These are phyloP conservation scores for Populus hybrid DNA, from an alignment of 441 rosid species.

Conservation along the genomic window DNA sequence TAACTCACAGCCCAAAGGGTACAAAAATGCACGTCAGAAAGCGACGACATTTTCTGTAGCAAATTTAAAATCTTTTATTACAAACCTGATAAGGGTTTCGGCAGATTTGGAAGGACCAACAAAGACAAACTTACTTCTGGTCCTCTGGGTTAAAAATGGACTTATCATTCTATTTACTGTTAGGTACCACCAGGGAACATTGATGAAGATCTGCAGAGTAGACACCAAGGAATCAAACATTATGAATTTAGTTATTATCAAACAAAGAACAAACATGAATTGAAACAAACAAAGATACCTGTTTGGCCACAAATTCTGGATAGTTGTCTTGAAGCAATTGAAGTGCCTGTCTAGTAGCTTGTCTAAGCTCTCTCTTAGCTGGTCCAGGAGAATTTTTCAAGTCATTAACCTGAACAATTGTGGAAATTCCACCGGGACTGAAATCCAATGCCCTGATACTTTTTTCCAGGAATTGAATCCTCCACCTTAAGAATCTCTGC, in stretches of 20 bases:
- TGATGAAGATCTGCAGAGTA: constrained; percentile 69
- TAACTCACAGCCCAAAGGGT: neutral
- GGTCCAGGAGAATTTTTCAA: constrained; percentile 9
- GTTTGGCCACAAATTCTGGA: constrained; percentile 22
- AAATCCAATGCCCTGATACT: constrained; percentile 11
- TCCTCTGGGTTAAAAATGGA: constrained; percentile 89
- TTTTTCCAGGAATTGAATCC: constrained; percentile 16
- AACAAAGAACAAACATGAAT: neutral
- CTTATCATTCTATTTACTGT: constrained; percentile 74
- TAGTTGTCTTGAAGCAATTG: constrained; percentile 19
- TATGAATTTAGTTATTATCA: neutral
- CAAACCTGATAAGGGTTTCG: neutral
- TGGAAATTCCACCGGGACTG: constrained; percentile 8
- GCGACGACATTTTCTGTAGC: neutral
- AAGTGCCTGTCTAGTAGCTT: constrained; percentile 12
- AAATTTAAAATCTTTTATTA: too few relatives aligned
- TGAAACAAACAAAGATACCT: constrained; percentile 9
- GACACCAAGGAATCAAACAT: neutral
- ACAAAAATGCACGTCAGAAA: neutral
- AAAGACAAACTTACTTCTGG: constrained; percentile 87
- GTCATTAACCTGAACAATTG: constrained; percentile 17
- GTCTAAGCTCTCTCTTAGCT: constrained; percentile 14
- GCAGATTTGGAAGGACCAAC: constrained; percentile 57
- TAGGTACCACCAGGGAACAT: constrained; percentile 99
- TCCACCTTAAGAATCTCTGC: constrained; percentile 15